phyloP scores from a whole-genome alignment of 2,329 filamentous ascomycete genomes.

The Fusarium sororula region DNA sequence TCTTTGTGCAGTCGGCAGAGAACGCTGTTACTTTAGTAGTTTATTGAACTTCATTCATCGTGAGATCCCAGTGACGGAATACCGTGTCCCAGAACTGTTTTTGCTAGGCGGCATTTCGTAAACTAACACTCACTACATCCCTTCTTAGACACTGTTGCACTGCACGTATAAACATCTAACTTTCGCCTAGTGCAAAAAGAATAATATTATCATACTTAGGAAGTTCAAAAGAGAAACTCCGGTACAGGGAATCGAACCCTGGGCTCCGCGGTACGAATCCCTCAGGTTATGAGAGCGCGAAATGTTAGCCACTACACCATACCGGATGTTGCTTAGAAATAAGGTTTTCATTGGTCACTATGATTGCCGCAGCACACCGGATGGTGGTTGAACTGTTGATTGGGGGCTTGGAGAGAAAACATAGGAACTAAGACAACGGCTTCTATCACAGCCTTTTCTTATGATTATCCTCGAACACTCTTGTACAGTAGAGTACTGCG shows the following conservation, averaged over 20 bases:
- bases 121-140: too few species aligned
- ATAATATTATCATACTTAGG: rapidly evolving
- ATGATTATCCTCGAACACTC: neutral
- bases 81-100: too few species aligned
- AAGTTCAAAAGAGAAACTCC: conserved; percentile 20
- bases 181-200: neutral
- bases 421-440: rapidly evolving
- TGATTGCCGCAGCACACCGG: rapidly evolving
- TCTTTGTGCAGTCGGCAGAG: neutral
- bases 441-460: neutral
- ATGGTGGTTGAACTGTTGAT: neutral
- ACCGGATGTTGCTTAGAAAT: conserved; percentile 29
- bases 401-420: rapidly evolving
- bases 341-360: rapidly evolving
- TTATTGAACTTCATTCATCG: neutral
- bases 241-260: conserved; percentile 44
- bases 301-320: conserved; percentile 49
- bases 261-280: conserved; percentile 38
- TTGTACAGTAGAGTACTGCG: neutral
- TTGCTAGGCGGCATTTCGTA: neutral
- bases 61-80: neutral
- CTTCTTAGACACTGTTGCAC: neutral
- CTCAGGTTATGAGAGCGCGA: conserved; percentile 45
- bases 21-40: neutral
- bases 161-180: neutral